Evolutionary conservation across 495 filamentous ascomycete genomes (phyloP), one percentile per base, ranked within the genome.

Genomic region (Letharia columbiana): DNA sequence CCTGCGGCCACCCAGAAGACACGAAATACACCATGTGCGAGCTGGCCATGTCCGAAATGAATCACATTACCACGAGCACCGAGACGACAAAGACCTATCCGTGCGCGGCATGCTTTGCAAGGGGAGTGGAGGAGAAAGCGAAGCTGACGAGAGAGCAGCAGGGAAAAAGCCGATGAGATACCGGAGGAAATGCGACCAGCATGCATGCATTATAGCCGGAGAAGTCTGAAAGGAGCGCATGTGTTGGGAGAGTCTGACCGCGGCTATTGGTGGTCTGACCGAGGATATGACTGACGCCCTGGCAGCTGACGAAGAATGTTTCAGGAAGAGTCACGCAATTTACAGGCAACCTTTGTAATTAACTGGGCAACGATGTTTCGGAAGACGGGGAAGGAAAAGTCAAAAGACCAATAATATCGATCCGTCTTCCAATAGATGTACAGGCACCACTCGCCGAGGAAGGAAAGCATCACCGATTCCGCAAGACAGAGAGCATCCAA

Each of bases 131-230:
- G 18, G 61, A 61, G 10, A 74, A 75, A 37, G 73, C 73, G 20
- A 74, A 73, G 65, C 71, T 68, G 67, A 62, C 65, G 42, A 73
- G 74, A 40, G 69, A 65, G 39, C 70, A 65, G 44, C 39, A 71
- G 40, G 62, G 69, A 4, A 71, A 64, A 52, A 49, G 44, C 45
- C 37, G 50, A 63, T 52, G 44, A 28, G 4, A 13, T 31, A 17
- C 60, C 37, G 20, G 54, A 62, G 45, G 40, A n/a, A 35, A 18
- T 37, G 40, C 18, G 41, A 31, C 42, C 8, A 18, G 35, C 15
- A 15, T 57, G 54, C 54, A 2, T 23, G 54, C 17, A 37, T 3
- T 37, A 57, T 23, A 57, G 54, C 33, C 54, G 54, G 33, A 10
- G 54, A 20, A 11, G 54, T 6, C 54, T 57, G 33, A 57, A 20